Percentiles rank a stretch among this genome's conserved stretches.
phyloP scores from a whole-genome alignment of 306 rosid genomes.

The Trifolium fragiferum region DNA sequence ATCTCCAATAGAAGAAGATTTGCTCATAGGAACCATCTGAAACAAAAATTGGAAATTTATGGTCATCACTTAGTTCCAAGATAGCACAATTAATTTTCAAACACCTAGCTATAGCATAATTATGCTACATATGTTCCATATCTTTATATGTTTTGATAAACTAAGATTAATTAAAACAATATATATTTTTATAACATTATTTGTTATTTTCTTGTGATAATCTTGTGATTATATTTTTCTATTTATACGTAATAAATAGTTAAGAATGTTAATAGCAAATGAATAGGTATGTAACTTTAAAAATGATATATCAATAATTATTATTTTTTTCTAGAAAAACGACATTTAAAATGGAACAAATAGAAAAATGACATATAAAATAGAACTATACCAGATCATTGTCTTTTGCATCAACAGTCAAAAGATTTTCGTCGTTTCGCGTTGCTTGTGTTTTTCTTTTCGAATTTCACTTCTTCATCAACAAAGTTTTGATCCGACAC shows the following conservation, averaged over 20 bases:
- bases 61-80: constrained; percentile 10
- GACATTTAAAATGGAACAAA: too few species aligned
- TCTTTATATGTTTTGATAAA: too few species aligned
- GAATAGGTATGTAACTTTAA: too few species aligned
- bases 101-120: neutral
- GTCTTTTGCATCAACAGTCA: constrained; percentile 27
- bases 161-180: too few species aligned
- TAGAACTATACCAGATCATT: constrained; percentile 57
- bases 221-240: too few species aligned
- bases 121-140: too few species aligned
- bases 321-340: too few species aligned
- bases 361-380: neutral
- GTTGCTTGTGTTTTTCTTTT: constrained; percentile 30
- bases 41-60: constrained; percentile 15
- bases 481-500: constrained; percentile 79
- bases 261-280: neutral
- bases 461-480: constrained; percentile 54
- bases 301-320: too few species aligned
- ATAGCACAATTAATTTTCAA: neutral
- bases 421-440: constrained; percentile 46
- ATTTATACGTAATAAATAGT: too few species aligned
- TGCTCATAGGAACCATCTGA: constrained; percentile 52
- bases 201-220: neutral
- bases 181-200: too few species aligned
- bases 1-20: constrained; percentile 42